Base-by-base conservation (phyloP, 2,329 filamentous ascomycete genomes). In the Colletotrichum magnum region DNA sequence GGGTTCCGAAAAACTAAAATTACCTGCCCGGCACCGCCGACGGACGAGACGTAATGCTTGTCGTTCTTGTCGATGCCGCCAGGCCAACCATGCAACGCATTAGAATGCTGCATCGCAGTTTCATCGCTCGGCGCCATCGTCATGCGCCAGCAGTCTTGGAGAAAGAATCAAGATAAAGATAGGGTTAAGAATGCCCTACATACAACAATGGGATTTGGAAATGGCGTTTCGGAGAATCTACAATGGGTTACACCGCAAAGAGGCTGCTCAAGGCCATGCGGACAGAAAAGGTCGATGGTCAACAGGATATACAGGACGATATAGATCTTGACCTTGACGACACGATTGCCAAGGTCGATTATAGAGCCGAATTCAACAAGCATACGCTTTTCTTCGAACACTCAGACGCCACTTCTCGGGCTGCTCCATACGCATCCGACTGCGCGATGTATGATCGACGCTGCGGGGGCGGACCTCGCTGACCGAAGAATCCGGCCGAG, bases 391-490 rank as follows among this genome's bases (percentile, higher is more conserved):
- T 50, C 45, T 51, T 66, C 50, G 39, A 57, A 24, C 26, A 41
- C 50, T 28, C 13, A 24, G 9, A 41, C 32, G 47, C 45, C 18
- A n/a, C 16, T 28, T 47, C 28, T 39, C n/a, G 10, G n/a, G n/a
- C 18, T 32, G 13, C 56, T 53, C 66, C 61, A 66, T 57, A 60
- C 56, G 52, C 66, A 45, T 66, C 62, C 62, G 66, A 66, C 66
- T n/a, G 36, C 43, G 18, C 56, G 43, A 39, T 69, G 66, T 66
- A 32, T 66, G 66, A 69, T 69, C 66, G 66, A 16, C 66, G 56
- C 36, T 66, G 56, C 39, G 43, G 61, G 56, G 63, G 28, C 12
- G 21, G 32, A 21, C 66, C 18, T 28, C 16, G 45, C 24, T 4
- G 15, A 39, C 48, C 43, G 61, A 58, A 36, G 52, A 36, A 15